Percentiles rank a stretch among this genome's conserved stretches.
Evolutionary conservation across 352 stramenopile genomes (phyloP).

Genomic region (Globisporangium spiculum): DNA sequence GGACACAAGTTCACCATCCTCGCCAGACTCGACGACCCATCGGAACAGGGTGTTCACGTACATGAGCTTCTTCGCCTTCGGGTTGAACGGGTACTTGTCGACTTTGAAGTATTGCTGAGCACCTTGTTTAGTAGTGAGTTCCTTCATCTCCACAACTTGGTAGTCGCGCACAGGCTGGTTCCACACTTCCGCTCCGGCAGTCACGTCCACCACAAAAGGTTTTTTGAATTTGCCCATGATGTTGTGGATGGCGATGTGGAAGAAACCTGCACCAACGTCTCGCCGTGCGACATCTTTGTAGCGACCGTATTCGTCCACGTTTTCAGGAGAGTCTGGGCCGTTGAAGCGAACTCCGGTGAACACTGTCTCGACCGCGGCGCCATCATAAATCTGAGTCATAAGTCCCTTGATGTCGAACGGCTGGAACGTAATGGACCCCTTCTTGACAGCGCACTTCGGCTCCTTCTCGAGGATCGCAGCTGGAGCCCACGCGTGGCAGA

Average conservation of each 20-base stretch:
- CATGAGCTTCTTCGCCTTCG: conserved; percentile 2
- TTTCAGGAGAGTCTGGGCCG: conserved; percentile 4
- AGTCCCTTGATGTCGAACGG: too few species aligned
- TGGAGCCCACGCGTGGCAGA: conserved; percentile 53
- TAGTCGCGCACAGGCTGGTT: conserved; percentile 22
- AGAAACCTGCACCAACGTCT: conserved; percentile 16
- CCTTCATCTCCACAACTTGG: conserved; percentile 7
- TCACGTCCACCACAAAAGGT: conserved; percentile 10
- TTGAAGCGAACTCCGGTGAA: conserved; percentile 21
- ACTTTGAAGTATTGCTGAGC: conserved; percentile 7
- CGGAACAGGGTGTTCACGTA: conserved; percentile 17
- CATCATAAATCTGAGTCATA: conserved; percentile 17
- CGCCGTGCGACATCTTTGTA: conserved; percentile 2
- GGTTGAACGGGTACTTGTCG: conserved; percentile 23
- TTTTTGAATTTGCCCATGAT: conserved; percentile 12
- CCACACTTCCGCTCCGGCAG: conserved; percentile 16
- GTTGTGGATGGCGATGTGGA: conserved; percentile 18
- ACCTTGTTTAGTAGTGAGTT: conserved; percentile 1
- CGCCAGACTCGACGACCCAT: conserved; percentile 17
- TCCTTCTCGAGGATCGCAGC: conserved; percentile 37
- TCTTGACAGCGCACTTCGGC: conserved; percentile 13
- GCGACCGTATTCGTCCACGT: conserved; percentile 13
- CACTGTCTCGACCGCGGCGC: conserved; percentile 10
- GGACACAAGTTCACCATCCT: conserved; percentile 10
- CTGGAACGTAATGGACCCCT: too few species aligned